Conservation (phyloP, 805 yeast species). For the Starmerella vaccinii region DNA sequence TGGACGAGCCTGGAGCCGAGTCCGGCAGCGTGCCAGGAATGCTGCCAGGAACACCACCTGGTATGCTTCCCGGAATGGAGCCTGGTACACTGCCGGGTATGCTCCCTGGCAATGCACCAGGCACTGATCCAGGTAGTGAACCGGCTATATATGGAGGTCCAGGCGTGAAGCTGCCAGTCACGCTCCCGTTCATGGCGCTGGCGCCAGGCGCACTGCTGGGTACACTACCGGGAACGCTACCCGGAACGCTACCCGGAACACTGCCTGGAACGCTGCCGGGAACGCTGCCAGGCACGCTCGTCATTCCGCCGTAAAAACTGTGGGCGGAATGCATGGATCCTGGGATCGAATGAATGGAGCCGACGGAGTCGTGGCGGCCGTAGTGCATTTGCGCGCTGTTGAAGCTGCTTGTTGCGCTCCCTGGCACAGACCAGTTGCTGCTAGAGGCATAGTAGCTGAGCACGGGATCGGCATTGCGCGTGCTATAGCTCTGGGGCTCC, state of each 20-base stretch:
- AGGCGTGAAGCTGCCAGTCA: neutral
- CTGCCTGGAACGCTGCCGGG: neutral
- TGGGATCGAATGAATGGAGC: constrained; percentile 10
- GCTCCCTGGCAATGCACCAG: constrained; percentile 12
- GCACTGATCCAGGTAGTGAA: constrained; percentile 8
- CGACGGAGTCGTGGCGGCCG: constrained; percentile 4
- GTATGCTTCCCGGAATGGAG: constrained; percentile 5
- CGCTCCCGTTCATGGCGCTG: neutral
- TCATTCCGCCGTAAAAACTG: neutral
- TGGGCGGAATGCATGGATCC: constrained; percentile 3
- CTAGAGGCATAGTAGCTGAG: constrained; percentile 20
- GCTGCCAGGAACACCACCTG: constrained; percentile 6
- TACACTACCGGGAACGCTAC: constrained; percentile 7
- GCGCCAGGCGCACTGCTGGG: constrained; percentile 10
- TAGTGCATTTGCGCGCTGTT: constrained; percentile 1
- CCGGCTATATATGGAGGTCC: constrained; percentile 1
- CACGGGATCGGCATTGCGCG: constrained; percentile 12
- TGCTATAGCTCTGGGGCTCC: constrained; percentile 10
- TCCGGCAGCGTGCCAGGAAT: constrained; percentile 13
- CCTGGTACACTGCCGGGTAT: constrained; percentile 14
- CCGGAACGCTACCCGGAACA: constrained; percentile 3
- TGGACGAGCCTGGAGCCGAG: constrained; percentile 6
- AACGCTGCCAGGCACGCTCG: neutral
- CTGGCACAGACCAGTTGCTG: constrained; percentile 15
- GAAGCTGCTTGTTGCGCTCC: constrained; percentile 7